Evolutionary conservation across 2,329 filamentous ascomycete species (phyloP).

Genomic region (Colletotrichum euphorbiae): DNA sequence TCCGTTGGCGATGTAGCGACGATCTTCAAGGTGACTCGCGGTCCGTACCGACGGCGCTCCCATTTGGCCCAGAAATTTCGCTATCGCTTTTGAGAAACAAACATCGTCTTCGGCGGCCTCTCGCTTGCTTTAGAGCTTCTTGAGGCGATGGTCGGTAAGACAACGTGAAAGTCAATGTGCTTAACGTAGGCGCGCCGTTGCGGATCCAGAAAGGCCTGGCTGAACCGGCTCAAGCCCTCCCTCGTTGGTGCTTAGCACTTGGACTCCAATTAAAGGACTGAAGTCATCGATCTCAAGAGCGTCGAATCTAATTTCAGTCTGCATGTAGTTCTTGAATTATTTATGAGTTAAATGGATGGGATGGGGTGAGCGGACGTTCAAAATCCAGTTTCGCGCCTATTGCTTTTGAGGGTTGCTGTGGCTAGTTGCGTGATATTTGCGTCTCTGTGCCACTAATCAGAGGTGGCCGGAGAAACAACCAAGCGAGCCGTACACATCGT

Average conservation of each 20-base stretch:
- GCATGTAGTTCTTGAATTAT: not conserved
- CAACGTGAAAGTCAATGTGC: constrained; percentile 14
- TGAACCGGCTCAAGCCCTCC: constrained; percentile 22
- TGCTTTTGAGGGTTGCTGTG: not conserved
- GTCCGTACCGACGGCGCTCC: constrained; percentile 13
- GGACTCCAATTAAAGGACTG: not conserved
- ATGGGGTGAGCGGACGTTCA: not conserved
- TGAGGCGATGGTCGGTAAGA: constrained; percentile 6
- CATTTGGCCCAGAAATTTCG: constrained; percentile 7
- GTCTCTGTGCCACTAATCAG: constrained; percentile 4
- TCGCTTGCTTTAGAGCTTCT: not conserved
- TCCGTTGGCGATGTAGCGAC: constrained; percentile 9
- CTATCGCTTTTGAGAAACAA: not conserved
- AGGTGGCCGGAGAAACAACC: not conserved
- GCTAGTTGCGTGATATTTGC: constrained; percentile 22
- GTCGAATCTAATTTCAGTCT: not conserved
- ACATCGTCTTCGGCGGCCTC: constrained; percentile 1
- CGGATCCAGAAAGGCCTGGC: constrained; percentile 18
- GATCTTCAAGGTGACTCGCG: not conserved
- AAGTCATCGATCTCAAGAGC: constrained; percentile 8
- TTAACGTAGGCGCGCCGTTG: constrained; percentile 13
- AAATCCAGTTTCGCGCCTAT: too few relatives aligned
- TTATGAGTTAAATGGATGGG: not conserved
- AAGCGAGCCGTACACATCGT: not conserved
- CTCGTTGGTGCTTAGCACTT: constrained; percentile 18